Evolutionary conservation across 305 asterid genomes (phyloP), one percentile per base, ranked within the genome.

Genomic region (Fraxinus sp.): DNA sequence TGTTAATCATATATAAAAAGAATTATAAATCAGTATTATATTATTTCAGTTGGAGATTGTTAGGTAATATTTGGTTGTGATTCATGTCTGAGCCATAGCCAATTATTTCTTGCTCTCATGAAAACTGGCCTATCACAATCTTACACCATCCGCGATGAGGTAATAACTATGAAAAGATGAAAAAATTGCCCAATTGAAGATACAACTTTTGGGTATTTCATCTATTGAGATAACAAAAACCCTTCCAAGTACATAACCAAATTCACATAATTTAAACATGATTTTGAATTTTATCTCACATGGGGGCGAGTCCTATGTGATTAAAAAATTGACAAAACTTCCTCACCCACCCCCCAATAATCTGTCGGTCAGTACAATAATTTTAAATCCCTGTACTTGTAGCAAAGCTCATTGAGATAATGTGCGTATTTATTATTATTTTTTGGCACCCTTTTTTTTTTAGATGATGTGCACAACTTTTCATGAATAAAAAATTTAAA

Each of bases 21-120:
- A 43, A 10, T 43, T 11, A 43, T 43, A 43, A 26, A 68, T 28
- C 37, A 24, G 72, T 22, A 62, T 62, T 22, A 26, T 28, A 10
- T 26, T 9, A 10, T 13, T 37, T 68, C 13, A 28, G 37, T 68
- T 28, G 75, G 28, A 28, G 37, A 24, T 66, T 18, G 37, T 66
- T 66, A 66, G 74, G 74, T 66, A 66, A 24, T 66, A 66, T 68
- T 68, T 68, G 30, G 75, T 68, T 28, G 75, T 26, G 37, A 68
- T 68, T 68, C 75, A 10, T 68, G 24, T 28, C 10, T 66, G 33
- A 10, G 18, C 18, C 18, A 14, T 26, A 10, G 0, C 74, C 37
- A 66, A 11, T 66, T 26, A 66, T 11, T 11, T 66, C 18, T 26
- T 66, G 37, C 36, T 10, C 16, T 64, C 11, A 10, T 3, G 73